Percentiles rank a stretch among this genome's conserved stretches.
phyloP scores from a whole-genome alignment of 2,329 filamentous ascomycete species.

The Calonectria crousiana region DNA sequence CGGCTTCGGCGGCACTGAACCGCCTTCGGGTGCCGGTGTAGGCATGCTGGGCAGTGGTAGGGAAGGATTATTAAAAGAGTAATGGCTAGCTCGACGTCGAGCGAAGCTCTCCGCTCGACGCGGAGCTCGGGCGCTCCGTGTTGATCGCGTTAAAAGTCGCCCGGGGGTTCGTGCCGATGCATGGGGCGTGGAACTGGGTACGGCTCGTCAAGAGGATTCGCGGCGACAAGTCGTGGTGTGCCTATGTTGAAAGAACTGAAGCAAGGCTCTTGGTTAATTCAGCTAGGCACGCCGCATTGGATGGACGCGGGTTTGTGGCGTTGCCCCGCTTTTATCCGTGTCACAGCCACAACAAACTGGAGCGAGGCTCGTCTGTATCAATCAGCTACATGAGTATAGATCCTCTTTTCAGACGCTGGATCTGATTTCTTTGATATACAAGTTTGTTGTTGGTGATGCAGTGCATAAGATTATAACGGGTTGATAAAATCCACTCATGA shows the following conservation, averaged over 20 bases:
- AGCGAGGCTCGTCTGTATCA: slow-evolving; percentile 6
- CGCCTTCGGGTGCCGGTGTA: slow-evolving; percentile 39
- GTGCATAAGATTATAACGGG: not conserved
- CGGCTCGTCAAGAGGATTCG: not conserved
- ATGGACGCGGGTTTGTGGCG: slow-evolving; percentile 17
- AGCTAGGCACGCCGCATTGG: not conserved
- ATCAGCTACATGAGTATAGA: not conserved
- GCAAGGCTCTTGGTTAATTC: not conserved
- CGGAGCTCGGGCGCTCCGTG: not conserved
- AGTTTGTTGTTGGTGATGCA: not conserved
- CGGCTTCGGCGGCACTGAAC: slow-evolving; percentile 48
- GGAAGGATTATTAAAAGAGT: slow-evolving; percentile 2
- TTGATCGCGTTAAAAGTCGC: not conserved
- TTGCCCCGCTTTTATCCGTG: slow-evolving; percentile 24
- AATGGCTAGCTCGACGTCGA: not conserved
- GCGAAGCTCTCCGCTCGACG: slow-evolving; percentile 23
- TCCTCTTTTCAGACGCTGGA: too few species aligned
- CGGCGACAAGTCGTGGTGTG: not conserved
- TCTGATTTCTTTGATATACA: not conserved
- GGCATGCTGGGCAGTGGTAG: slow-evolving; percentile 44
- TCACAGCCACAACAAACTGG: slow-evolving; percentile 12
- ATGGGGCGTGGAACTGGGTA: not conserved
- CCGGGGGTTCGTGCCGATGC: not conserved
- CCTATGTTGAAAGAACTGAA: not conserved
- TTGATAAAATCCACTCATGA: not conserved